Conservation (phyloP, 768 basidiomycete genomes). For the Harrya chromipes region DNA sequence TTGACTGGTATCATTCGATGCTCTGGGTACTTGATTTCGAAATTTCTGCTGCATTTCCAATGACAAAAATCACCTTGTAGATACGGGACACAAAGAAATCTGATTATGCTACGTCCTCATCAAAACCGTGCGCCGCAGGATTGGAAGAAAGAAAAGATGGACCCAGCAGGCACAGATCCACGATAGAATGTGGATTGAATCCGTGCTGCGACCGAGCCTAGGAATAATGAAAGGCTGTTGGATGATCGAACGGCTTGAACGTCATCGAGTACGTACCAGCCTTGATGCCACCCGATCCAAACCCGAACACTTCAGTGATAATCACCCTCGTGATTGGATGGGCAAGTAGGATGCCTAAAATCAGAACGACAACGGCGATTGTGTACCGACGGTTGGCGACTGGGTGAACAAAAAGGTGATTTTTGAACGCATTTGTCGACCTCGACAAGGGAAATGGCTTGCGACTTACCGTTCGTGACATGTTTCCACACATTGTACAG, state of each 20-base stretch:
- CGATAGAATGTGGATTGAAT: background rate
- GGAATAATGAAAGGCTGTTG: background rate
- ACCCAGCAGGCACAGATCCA: background rate
- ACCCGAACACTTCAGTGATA: background rate
- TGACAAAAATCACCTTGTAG: too few relatives aligned
- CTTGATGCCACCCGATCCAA: background rate
- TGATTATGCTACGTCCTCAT: too few relatives aligned
- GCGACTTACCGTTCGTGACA: background rate
- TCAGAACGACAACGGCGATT: background rate
- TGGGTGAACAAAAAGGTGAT: background rate
- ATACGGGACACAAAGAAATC: too few relatives aligned
- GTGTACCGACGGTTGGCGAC: background rate
- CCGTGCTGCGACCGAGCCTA: slow-evolving; percentile 5
- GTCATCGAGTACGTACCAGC: slow-evolving; percentile 2
- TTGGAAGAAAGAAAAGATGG: slow-evolving; percentile 4
- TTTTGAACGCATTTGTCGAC: too few relatives aligned
- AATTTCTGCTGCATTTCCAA: too few relatives aligned
- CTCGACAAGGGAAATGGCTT: background rate
- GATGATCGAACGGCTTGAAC: background rate
- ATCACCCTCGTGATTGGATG: background rate
- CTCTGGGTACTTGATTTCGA: too few relatives aligned
- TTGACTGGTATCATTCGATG: too few relatives aligned
- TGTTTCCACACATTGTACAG: background rate
- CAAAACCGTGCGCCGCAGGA: slow-evolving; percentile 4
- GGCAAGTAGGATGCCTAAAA: background rate